phyloP scores from a whole-genome alignment of 495 filamentous ascomycete species.

The Penicillium manginii region DNA sequence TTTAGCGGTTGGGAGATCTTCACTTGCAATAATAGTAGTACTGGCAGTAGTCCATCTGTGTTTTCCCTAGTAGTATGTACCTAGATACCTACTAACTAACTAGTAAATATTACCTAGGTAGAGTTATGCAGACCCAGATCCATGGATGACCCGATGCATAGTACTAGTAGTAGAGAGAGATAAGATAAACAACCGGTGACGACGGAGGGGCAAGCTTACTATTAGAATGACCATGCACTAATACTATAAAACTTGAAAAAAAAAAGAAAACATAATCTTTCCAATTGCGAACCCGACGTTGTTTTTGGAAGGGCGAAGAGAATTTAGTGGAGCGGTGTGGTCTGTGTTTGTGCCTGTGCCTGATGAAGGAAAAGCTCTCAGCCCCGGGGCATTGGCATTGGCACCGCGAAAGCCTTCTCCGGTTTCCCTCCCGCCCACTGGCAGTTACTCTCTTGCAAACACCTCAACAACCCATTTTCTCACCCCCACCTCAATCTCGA shows the following conservation, averaged over 20 bases:
- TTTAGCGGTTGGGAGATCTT: neutral
- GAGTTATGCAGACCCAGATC: no score
- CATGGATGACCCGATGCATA: no score
- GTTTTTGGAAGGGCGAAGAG: no score
- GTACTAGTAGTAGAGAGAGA: constrained; percentile 9
- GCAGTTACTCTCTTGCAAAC: neutral
- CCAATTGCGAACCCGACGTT: constrained; percentile 6
- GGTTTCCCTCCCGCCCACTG: constrained; percentile 19
- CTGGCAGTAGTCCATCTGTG: no score
- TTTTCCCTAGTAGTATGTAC: no score
- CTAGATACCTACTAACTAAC: no score
- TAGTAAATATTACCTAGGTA: no score
- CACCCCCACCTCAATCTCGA: neutral
- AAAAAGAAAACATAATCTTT: neutral
- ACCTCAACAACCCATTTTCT: constrained; percentile 3
- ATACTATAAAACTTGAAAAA: no score
- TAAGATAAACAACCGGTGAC: constrained; percentile 34
- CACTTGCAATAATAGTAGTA: no score
- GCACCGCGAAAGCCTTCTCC: neutral
- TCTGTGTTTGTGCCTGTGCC: no score
- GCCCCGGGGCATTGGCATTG: neutral
- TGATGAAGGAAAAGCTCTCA: no score
- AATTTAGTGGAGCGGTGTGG: no score
- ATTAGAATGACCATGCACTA: neutral
- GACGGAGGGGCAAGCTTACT: constrained; percentile 32